These are phyloP conservation scores for Cruciata laevipes DNA, from an alignment of 257 asterid genomes.

Conservation along the genomic window DNA sequence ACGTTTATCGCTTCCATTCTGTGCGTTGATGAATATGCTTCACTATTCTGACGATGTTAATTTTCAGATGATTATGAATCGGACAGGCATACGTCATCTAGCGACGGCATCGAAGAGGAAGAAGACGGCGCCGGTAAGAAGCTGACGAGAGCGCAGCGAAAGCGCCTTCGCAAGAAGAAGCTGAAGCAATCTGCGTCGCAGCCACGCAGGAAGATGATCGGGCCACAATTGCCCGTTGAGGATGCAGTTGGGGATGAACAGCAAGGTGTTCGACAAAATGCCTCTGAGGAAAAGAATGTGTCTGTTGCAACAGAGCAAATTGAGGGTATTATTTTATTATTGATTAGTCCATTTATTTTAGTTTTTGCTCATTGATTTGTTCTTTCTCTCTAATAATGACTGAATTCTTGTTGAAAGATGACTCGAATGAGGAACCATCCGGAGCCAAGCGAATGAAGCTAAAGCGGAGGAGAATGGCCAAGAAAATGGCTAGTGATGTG, in stretches of 20 bases:
- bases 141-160: slow-evolving; percentile 70
- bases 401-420: background rate
- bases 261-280: slow-evolving; percentile 51
- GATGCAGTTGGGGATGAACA: slow-evolving; percentile 8
- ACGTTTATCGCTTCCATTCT: background rate
- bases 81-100: slow-evolving; percentile 28
- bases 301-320: slow-evolving; percentile 12
- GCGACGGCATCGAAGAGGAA: slow-evolving; percentile 20
- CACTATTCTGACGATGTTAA: background rate
- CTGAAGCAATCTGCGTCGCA: slow-evolving; percentile 45
- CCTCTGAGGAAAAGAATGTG: slow-evolving; percentile 11
- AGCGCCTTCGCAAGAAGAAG: slow-evolving; percentile 63
- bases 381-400: background rate
- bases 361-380: background rate
- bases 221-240: slow-evolving; percentile 41
- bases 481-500: slow-evolving; percentile 31
- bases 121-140: slow-evolving; percentile 22
- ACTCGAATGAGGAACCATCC: slow-evolving; percentile 22
- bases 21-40: too few species aligned
- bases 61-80: slow-evolving; percentile 31
- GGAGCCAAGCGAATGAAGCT: slow-evolving; percentile 33
- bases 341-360: background rate
- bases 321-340: background rate
- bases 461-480: slow-evolving; percentile 53
- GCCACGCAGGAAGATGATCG: slow-evolving; percentile 47